Evolutionary conservation across 305 asterid species (phyloP).

Genomic region (Rubia peregrina): DNA sequence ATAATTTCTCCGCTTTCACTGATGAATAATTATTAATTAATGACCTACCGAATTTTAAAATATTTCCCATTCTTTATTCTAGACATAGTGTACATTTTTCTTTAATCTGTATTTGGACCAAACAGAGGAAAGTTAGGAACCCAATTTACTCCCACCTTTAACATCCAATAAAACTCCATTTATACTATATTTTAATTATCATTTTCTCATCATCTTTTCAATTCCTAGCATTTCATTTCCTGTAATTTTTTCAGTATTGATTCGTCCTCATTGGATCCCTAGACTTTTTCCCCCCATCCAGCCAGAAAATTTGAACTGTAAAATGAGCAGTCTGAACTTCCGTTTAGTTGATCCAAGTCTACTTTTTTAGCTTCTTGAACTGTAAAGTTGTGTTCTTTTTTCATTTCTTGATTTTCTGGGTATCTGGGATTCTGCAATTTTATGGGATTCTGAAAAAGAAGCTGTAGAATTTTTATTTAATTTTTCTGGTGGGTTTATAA

Average conservation of each 20-base stretch:
- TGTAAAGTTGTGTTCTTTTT: constrained; percentile 24
- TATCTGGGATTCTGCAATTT: constrained; percentile 23
- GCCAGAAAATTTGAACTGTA: constrained; percentile 5
- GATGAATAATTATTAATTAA: constrained; percentile 36
- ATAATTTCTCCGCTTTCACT: constrained; percentile 47
- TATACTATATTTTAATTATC: constrained; percentile 20
- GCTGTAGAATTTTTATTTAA: background rate
- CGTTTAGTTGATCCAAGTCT: constrained; percentile 19
- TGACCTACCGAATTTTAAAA: constrained; percentile 35
- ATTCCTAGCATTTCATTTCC: constrained; percentile 13
- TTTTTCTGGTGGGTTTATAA: background rate
- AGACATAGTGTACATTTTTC: constrained; percentile 4
- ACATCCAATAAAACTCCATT: constrained; percentile 24
- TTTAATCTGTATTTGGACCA: constrained; percentile 40
- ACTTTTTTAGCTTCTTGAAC: constrained; percentile 15
- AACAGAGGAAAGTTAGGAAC: constrained; percentile 44
- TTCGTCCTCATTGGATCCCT: constrained; percentile 8
- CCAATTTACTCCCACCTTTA: constrained; percentile 30
- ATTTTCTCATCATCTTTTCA: constrained; percentile 35
- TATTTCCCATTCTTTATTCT: constrained; percentile 22
- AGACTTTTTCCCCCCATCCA: background rate
- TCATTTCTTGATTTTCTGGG: constrained; percentile 22
- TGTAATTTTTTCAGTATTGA: constrained; percentile 6
- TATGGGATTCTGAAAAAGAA: constrained; percentile 32
- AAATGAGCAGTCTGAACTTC: constrained; percentile 19